Base-by-base conservation (phyloP, 1,284 basidiomycete species). In the Meripilus lineatus region DNA sequence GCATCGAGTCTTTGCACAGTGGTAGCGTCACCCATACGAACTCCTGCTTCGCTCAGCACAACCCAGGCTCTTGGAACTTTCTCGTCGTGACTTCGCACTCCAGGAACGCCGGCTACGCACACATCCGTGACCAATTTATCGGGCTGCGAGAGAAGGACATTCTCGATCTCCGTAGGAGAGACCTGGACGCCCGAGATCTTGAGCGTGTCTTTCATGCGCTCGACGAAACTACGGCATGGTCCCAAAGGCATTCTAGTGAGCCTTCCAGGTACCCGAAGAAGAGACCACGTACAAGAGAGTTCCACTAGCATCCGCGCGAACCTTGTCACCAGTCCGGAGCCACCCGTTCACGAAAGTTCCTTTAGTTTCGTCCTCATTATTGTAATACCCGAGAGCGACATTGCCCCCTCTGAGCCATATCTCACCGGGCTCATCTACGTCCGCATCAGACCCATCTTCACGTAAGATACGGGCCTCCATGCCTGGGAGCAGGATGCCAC, bases 161-260 rank as follows among this genome's bases (percentile, higher is more conserved):
- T 68, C 56, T 87, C 84, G 34, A 88, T 82, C 56, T 88, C 84
- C 10, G 73, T 70, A 1, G 85, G 84, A 0, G 84, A 84, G 0
- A 87, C 85, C 59, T 88, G 85, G 35, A 68, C 67, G 5, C 85
- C 84, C 0, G 84, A 85, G 6, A 87, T 70, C 56, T 87, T 86
- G 7, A 87, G 66, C 0, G 75, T 84, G 55, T 84, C 84, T 79
- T 84, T 84, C 7, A 68, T 64, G 50, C 79, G 67, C 58, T 82
- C 80, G 2, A 73, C 73, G 50, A 76, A 81, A 63, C 77, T 79
- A 40, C 6, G n/a, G n/a, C 8, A 10, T 10, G 28, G 8, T 30
- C n/a, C 8, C n/a, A 8, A 30, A n/a, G 8, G n/a, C n/a, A 30
- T 8, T 30, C 28, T 8, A 30, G n/a, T 30, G 8, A 10, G 13